Base-by-base conservation (phyloP, 306 rosid genomes). In the barrel medic (Medicago truncatula) region DNA sequence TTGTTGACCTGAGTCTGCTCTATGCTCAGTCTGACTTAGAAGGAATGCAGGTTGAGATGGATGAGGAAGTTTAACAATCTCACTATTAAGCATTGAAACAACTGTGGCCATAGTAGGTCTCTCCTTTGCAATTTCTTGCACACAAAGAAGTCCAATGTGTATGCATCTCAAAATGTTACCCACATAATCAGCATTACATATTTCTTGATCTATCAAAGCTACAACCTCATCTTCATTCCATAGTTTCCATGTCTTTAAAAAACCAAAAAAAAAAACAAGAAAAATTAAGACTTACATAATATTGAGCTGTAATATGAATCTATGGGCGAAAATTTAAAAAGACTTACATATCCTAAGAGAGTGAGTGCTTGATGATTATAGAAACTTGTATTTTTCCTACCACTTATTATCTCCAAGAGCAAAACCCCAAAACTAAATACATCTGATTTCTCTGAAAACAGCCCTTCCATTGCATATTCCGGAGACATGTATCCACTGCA, bases 161-260 rank as follows among this genome's bases (percentile, higher is more conserved):
- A 57, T 58, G 83, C 85, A 81, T 31, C 81, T 77, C 14, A 70
- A 8, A 4, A 81, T 69, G 5, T 74, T 56, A 1, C 13, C 21
- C 3, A 16, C 2, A 63, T 8, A 9, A 0, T 11, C 7, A 17
- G 16, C 2, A 6, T 64, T 16, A 1, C 3, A 54, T 64, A 84
- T 77, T 6, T 63, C 62, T 43, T 75, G 41, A 28, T 80, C 78
- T 23, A 81, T 39, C 7, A 81, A 6, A 38, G 56, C 41, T 39
- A 16, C 5, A 15, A 44, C n/a, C 3, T 74, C 21, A 1, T 11
- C 81, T 21, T 61, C 76, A 1, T 63, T 81, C 85, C 87, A 81
- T 43, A 73, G 5, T 74, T 77, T 64, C 87, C 85, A 81, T 62
- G 75, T 83, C 81, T 80, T 7, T 9, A 34, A 34, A 54, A 10